phyloP scores from a whole-genome alignment of 371 early-diverging fungal genomes.

The Haplosporangium sp. region DNA sequence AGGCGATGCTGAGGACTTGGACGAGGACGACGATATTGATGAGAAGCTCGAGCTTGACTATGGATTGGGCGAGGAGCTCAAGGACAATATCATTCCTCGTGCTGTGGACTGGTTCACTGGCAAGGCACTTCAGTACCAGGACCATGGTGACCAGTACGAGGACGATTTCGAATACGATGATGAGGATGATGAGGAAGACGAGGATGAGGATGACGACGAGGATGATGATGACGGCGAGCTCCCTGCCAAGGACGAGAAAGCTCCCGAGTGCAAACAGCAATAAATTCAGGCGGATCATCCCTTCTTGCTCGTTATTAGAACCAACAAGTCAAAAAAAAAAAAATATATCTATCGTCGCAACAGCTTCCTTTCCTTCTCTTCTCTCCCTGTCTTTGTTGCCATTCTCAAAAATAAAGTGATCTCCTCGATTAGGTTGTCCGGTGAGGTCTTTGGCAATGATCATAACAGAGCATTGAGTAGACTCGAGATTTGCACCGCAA shows the following conservation, averaged over 20 bases:
- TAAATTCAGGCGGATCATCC: slow-evolving; percentile 7
- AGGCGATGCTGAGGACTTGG: slow-evolving; percentile 73
- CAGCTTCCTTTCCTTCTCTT: too few species aligned
- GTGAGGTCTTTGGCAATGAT: too few species aligned
- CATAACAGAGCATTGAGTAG: too few species aligned
- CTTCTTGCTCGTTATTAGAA: neutral
- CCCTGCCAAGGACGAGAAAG: slow-evolving; percentile 64
- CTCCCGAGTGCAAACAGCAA: slow-evolving; percentile 74
- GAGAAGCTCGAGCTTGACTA: slow-evolving; percentile 91
- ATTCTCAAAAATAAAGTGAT: too few species aligned
- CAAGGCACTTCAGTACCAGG: slow-evolving; percentile 88
- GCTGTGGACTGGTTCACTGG: slow-evolving; percentile 99
- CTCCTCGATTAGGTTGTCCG: too few species aligned
- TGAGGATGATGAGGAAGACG: slow-evolving; percentile 71
- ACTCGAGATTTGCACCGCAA: too few species aligned
- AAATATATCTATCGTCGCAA: neutral
- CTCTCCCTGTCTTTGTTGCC: too few species aligned
- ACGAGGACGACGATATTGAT: slow-evolving; percentile 83
- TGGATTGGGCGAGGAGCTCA: slow-evolving; percentile 95
- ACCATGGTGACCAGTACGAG: slow-evolving; percentile 73
- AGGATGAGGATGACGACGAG: slow-evolving; percentile 76
- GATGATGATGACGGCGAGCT: slow-evolving; percentile 70
- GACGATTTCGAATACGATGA: slow-evolving; percentile 65
- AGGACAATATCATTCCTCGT: slow-evolving; percentile 94
- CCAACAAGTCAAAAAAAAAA: neutral